Evolutionary conservation across 768 basidiomycete genomes (phyloP), one percentile per base, ranked within the genome.

Genomic region (Termitomyces sp.): DNA sequence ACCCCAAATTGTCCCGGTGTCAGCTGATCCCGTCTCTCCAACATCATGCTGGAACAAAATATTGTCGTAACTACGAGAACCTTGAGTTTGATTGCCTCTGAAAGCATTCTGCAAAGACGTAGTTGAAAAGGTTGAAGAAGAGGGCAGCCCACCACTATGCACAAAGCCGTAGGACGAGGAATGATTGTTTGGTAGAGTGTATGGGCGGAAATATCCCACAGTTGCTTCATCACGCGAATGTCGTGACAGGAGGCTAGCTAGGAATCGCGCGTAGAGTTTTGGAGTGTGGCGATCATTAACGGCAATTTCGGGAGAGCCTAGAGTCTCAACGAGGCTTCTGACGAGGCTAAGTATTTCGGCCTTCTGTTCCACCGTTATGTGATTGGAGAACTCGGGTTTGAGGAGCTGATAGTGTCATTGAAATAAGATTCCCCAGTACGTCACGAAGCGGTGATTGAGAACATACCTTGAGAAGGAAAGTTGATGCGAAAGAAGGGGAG

Each of bases 1-100:
- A 55, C 65, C 71, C 9, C 69, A 55, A 5, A 68, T 54, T 63
- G 75, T 68, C 49, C 77, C 79, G 36, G 76, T 70, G 63, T 81
- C 78, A 54, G 75, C 71, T 55, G 76, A 76, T 22, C 72, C 67
- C 46, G 68, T 55, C 35, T 66, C 65, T 8, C 71, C 67, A 61
- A 36, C 35, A 9, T 68, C 12, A 18, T 58, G 64, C 40, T 60
- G 63, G 53, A 49, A 66, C 55, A 68, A 46, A 44, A 35, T 64
- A 55, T 53, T 45, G 55, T 16, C 60, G 59, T 44, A 67, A 46
- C 40, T 59, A 51, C 24, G 16, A 28, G 65, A 69, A 69, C 36
- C 67, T 56, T 58, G 53, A 7, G 48, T 63, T 33, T 69, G 69
- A n/a, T 60, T 66, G 44, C 61, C 33, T 11, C 68, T 63, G 9